Percentiles rank a stretch among this genome's conserved stretches.
These are phyloP conservation scores for Mycena kentingensis DNA, from an alignment of 768 basidiomycete species.

Conservation along the genomic window DNA sequence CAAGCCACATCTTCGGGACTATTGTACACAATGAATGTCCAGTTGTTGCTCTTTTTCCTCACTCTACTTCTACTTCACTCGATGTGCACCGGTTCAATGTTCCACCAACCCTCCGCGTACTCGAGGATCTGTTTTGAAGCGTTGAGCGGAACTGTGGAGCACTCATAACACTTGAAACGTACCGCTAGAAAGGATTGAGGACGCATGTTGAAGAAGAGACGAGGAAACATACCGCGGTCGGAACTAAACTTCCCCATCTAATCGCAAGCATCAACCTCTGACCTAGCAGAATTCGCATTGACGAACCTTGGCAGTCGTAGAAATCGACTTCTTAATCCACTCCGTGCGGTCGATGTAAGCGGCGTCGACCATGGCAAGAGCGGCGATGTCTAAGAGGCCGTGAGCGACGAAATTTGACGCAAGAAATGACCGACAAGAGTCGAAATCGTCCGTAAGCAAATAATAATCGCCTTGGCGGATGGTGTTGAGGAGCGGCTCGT, in stretches of 20 bases:
- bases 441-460: constrained; percentile 90
- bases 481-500: constrained; percentile 84
- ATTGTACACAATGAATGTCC: too few relatives aligned
- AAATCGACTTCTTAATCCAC: constrained; percentile 92
- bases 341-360: constrained; percentile 80
- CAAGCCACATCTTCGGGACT: too few relatives aligned
- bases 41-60: too few relatives aligned
- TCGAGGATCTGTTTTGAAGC: too few relatives aligned
- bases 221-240: constrained; percentile 90
- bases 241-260: constrained; percentile 98
- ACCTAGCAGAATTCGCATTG: not conserved
- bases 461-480: constrained; percentile 78
- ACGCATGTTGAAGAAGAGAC: too few relatives aligned
- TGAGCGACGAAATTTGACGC: not conserved
- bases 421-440: constrained; percentile 64
- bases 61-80: too few relatives aligned
- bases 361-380: constrained; percentile 84
- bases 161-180: too few relatives aligned
- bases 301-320: constrained; percentile 81
- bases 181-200: too few relatives aligned
- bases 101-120: constrained; percentile 90
- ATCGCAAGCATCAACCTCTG: not conserved
- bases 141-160: too few relatives aligned
- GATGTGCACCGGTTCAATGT: constrained; percentile 51
- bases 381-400: constrained; percentile 77